Conservation (phyloP, 2,329 filamentous ascomycete genomes). For the Escovopsis sp. region DNA sequence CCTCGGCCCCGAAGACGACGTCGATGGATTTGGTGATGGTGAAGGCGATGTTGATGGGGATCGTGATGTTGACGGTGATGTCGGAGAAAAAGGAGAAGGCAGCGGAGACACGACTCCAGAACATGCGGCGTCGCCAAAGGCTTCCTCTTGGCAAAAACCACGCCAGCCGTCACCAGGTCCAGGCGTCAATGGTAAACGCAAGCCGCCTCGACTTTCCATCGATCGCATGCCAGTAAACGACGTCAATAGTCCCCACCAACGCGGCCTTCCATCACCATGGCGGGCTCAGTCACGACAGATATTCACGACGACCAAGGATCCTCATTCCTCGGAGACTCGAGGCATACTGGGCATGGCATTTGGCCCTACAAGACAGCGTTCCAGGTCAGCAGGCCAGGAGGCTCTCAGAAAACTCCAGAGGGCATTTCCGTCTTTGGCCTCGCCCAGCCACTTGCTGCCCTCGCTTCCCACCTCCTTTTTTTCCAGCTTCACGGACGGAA, state of each 20-base stretch:
- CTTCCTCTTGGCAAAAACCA: neutral
- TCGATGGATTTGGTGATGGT: constrained; percentile 4
- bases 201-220: too few relatives aligned
- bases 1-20: constrained; percentile 24
- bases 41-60: constrained; percentile 9
- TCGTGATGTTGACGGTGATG: constrained; percentile 3
- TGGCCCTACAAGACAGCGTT: constrained; percentile 31
- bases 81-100: constrained; percentile 8
- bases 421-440: constrained; percentile 36
- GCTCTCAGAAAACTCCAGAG: constrained; percentile 42
- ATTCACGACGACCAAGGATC: constrained; percentile 4
- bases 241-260: neutral
- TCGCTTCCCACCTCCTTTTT: constrained; percentile 29
- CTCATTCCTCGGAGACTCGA: constrained; percentile 13
- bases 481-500: constrained; percentile 20
- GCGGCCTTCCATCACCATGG: constrained; percentile 17
- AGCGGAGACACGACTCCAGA: constrained; percentile 12
- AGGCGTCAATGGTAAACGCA: too few relatives aligned
- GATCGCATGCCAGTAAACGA: too few relatives aligned
- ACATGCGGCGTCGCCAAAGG: constrained; percentile 9
- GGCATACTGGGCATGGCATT: constrained; percentile 30
- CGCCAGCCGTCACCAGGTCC: too few relatives aligned
- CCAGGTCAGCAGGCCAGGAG: constrained; percentile 41
- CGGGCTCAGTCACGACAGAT: constrained; percentile 6
- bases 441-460: constrained; percentile 18